Percentiles rank a stretch among this genome's conserved stretches.
Evolutionary conservation across 108 stramenopile genomes (phyloP).

Genomic region (Bacterosira constricta): DNA sequence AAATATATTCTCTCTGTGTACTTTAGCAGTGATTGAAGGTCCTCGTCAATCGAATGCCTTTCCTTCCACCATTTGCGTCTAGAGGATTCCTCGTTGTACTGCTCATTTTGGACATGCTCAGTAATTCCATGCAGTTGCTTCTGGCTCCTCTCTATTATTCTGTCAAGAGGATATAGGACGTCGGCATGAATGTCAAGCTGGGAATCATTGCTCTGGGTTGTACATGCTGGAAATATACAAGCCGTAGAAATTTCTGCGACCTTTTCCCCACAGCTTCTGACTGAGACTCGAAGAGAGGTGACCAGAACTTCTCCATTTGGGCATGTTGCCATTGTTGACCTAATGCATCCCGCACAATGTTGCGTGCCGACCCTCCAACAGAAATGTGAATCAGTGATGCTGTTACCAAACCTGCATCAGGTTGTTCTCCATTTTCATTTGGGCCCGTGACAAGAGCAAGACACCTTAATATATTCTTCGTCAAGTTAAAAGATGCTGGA

Average conservation of each 20-base stretch:
- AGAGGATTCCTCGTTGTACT: conserved; percentile 46
- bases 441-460: conserved; percentile 70
- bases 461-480: conserved; percentile 62
- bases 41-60: conserved; percentile 63
- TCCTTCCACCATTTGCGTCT: conserved; percentile 81
- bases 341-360: conserved; percentile 22
- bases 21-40: conserved; percentile 51
- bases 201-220: background rate
- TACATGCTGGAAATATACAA: conserved; percentile 12
- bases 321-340: background rate
- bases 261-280: background rate
- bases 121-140: conserved; percentile 69
- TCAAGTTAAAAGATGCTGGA: conserved; percentile 46
- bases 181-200: conserved; percentile 25
- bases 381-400: conserved; percentile 45
- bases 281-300: conserved; percentile 8
- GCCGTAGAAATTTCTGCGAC: background rate
- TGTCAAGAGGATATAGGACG: conserved; percentile 67
- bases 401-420: background rate
- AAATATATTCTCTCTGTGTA: conserved; percentile 56
- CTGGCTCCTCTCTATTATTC: conserved; percentile 67
- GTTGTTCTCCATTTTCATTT: background rate
- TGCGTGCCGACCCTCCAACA: conserved; percentile 38
- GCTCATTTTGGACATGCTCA: conserved; percentile 34
- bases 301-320: background rate